Evolutionary conservation across 352 stramenopile species (phyloP).

Genomic region (Globisporangium echinulatum): DNA sequence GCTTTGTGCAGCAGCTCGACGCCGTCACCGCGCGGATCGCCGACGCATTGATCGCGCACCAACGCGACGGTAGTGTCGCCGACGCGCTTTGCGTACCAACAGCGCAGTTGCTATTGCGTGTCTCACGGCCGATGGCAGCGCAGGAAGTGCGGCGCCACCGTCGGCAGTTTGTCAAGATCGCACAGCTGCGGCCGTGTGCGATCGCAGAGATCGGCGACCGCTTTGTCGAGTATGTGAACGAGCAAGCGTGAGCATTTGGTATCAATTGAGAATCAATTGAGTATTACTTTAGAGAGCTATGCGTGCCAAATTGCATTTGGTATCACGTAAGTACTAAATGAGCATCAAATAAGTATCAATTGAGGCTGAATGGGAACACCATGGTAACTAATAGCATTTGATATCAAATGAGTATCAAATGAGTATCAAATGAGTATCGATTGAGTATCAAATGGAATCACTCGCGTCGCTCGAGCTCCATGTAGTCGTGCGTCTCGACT

Average conservation of each 20-base stretch:
- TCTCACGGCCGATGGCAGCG: constrained; percentile 47
- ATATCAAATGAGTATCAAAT: neutral
- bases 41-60: constrained; percentile 47
- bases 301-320: too few relatives aligned
- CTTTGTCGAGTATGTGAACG: constrained; percentile 76
- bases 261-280: too few relatives aligned
- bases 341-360: too few relatives aligned
- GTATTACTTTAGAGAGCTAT: too few relatives aligned
- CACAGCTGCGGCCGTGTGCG: constrained; percentile 47
- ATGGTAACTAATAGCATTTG: too few relatives aligned
- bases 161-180: constrained; percentile 80
- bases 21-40: constrained; percentile 47
- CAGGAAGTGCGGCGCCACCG: constrained; percentile 63
- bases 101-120: constrained; percentile 17
- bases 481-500: constrained; percentile 60
- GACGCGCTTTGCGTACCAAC: constrained; percentile 17
- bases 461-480: constrained; percentile 49
- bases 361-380: too few relatives aligned
- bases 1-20: constrained; percentile 71
- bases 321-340: too few relatives aligned
- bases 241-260: constrained; percentile 24
- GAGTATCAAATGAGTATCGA: neutral
- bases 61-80: constrained; percentile 55
- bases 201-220: constrained; percentile 45
- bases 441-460: constrained; percentile 8